Conservation (phyloP, 192 early-diverging fungal species). For the Dimargaris cristalligena region DNA sequence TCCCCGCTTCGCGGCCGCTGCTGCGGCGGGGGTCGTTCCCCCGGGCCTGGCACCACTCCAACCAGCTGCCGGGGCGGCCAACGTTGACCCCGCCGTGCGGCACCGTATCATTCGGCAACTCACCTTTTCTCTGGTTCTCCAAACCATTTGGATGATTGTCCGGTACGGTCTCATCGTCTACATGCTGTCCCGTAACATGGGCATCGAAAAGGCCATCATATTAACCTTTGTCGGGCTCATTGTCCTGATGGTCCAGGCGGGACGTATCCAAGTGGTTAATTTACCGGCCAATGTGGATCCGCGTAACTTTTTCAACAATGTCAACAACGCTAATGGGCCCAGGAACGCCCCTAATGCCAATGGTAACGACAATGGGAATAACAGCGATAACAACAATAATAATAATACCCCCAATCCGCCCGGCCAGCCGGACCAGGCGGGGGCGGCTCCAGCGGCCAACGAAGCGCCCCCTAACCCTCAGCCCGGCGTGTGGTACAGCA, state of each 20-base stretch:
- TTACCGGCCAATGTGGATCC: not conserved
- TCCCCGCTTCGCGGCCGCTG: not conserved
- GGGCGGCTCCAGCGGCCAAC: not conserved
- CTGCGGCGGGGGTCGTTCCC: not conserved
- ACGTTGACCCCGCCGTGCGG: not conserved
- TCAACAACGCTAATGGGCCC: not conserved
- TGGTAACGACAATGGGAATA: not conserved
- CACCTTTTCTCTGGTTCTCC: not conserved
- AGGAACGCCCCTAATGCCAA: no score
- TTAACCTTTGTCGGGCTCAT: not conserved
- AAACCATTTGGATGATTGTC: not conserved
- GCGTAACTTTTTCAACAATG: not conserved
- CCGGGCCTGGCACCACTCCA: not conserved
- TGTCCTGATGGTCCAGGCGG: not conserved
- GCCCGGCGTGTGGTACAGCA: not conserved
- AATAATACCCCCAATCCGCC: no score
- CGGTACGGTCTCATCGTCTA: not conserved
- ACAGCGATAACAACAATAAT: not conserved
- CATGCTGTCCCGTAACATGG: constrained; percentile 2
- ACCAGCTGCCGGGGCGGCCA: not conserved
- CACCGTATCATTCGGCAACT: not conserved
- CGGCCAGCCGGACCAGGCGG: not conserved
- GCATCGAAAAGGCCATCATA: not conserved
- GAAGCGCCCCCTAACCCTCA: not conserved
- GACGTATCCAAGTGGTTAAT: not conserved